phyloP scores from a whole-genome alignment of 2,329 filamentous ascomycete genomes.

The Lasiodiplodia citricola region DNA sequence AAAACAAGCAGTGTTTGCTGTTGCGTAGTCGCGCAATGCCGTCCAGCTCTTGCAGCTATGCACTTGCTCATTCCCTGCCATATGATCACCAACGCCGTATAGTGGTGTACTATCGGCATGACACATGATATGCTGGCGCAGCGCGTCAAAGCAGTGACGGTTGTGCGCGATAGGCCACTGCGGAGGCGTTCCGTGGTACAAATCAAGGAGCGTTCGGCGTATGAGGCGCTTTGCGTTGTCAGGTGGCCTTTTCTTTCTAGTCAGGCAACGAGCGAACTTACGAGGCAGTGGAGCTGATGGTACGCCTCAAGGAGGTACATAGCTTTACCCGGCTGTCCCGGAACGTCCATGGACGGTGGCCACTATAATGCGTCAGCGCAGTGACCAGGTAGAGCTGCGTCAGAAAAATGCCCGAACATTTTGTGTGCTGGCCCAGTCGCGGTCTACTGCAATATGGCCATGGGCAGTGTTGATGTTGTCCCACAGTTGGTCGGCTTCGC shows the following conservation, averaged over 20 bases:
- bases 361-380: neutral
- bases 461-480: conserved; percentile 13
- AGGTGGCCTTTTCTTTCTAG: neutral
- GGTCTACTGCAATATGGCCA: conserved; percentile 6
- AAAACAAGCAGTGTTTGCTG: conserved; percentile 2
- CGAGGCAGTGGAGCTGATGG: conserved; percentile 13
- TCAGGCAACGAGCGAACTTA: neutral
- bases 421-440: neutral
- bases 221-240: neutral
- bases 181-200: neutral
- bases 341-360: neutral
- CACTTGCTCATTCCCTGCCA: neutral
- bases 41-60: conserved; percentile 11
- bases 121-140: conserved; percentile 6
- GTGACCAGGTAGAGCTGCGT: no score
- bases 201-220: neutral
- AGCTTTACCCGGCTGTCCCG: neutral
- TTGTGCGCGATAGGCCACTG: neutral
- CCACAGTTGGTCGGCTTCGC: conserved; percentile 1
- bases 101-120: conserved; percentile 6
- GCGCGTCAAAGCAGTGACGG: conserved; percentile 5
- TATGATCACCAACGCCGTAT: neutral
- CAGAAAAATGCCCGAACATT: neutral
- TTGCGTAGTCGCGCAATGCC: conserved; percentile 5
- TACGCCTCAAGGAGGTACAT: conserved; percentile 16